Conservation (phyloP, 202 grass and related monocot species). For the Elaeis oleifera region DNA sequence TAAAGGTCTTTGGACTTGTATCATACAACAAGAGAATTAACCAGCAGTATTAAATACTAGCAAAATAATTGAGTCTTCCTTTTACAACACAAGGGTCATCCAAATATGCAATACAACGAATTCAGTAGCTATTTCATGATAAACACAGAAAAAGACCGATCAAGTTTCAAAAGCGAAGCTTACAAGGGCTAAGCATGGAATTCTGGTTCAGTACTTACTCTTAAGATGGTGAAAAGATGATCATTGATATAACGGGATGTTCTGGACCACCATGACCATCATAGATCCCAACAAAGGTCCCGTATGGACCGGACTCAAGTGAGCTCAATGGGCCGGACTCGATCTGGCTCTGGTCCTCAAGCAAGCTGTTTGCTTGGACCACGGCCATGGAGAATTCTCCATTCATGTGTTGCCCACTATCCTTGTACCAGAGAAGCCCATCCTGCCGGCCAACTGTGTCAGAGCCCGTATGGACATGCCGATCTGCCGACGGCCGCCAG, state of each 20-base stretch:
- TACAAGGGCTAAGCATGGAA: neutral
- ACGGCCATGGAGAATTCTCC: slow-evolving; percentile 98
- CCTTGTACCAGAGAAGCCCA: slow-evolving; percentile 98
- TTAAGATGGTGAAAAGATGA: slow-evolving; percentile 77
- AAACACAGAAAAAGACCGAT: no score
- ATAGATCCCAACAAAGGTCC: slow-evolving; percentile 85
- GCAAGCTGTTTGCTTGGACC: slow-evolving; percentile 86
- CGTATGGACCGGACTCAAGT: slow-evolving; percentile 65
- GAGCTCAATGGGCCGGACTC: slow-evolving; percentile 74
- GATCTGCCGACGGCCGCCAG: slow-evolving; percentile 58
- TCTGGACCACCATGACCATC: slow-evolving; percentile 95
- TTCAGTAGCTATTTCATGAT: no score
- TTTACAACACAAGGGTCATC: no score
- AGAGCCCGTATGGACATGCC: slow-evolving; percentile 39
- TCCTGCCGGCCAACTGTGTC: slow-evolving; percentile 57
- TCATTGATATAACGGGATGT: slow-evolving; percentile 82
- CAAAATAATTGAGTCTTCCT: no score
- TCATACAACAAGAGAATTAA: no score
- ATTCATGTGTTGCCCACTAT: slow-evolving; percentile 65
- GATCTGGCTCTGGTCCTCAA: slow-evolving; percentile 91
- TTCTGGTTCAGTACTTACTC: slow-evolving; percentile 40
- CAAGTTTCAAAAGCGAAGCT: neutral
- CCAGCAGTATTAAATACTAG: no score
- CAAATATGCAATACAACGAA: no score
- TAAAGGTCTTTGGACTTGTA: no score